These are phyloP conservation scores for Tephrocybe sp. DNA, from an alignment of 768 basidiomycete species.

Conservation along the genomic window DNA sequence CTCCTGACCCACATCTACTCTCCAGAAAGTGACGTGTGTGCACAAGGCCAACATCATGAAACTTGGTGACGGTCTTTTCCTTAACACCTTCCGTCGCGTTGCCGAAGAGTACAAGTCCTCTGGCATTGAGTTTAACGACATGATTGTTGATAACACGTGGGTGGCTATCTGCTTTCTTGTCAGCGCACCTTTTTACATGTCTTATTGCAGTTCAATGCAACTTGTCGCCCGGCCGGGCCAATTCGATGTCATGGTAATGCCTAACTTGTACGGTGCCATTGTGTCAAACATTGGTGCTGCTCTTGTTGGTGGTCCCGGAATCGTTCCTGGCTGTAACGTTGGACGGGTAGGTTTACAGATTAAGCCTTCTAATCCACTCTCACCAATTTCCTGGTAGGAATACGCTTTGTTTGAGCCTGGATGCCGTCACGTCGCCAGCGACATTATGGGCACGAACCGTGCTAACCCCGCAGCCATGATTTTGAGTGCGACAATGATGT, in stretches of 20 bases:
- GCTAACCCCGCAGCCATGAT: slow-evolving; percentile 99
- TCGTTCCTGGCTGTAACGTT: slow-evolving; percentile 97
- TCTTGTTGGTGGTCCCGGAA: slow-evolving; percentile 95
- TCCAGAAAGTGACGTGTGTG: slow-evolving; percentile 97
- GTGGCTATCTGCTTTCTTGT: slow-evolving; percentile 18
- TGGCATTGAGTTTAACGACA: slow-evolving; percentile 92
- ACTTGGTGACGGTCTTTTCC: slow-evolving; percentile 97
- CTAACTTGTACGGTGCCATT: slow-evolving; percentile 95
- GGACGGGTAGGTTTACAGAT: slow-evolving; percentile 61
- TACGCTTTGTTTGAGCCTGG: slow-evolving; percentile 99
- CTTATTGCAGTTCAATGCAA: slow-evolving; percentile 84
- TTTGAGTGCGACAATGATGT: slow-evolving; percentile 96
- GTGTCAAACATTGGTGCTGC: slow-evolving; percentile 98
- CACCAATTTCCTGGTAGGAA: slow-evolving; percentile 47
- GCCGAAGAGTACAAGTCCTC: slow-evolving; percentile 95
- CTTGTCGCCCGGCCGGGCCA: slow-evolving; percentile 93
- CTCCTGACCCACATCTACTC: slow-evolving; percentile 11
- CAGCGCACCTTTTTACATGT: slow-evolving; percentile 4
- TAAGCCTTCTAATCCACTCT: slow-evolving; percentile 3
- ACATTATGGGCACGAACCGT: slow-evolving; percentile 94
- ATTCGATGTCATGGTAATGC: slow-evolving; percentile 99
- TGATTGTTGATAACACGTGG: slow-evolving; percentile 99
- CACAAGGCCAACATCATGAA: slow-evolving; percentile 99
- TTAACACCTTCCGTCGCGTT: slow-evolving; percentile 94
- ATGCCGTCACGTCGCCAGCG: slow-evolving; percentile 91